A percentile compares a stretch with the other conserved stretches of the same genome.
Evolutionary conservation across 108 stramenopile genomes (phyloP).

Genomic region (Conticribra weissflogii): DNA sequence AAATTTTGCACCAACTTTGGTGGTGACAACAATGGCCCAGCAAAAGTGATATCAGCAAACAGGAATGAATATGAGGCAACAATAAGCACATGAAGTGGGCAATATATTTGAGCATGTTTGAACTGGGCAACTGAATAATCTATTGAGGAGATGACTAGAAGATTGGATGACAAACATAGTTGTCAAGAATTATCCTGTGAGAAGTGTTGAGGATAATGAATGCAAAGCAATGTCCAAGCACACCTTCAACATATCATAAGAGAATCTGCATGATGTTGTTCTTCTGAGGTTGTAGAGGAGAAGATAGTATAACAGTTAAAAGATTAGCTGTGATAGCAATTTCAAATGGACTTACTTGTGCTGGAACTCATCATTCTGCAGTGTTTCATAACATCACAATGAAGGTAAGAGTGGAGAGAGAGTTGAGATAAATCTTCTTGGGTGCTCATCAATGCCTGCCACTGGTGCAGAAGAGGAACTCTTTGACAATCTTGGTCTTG

Average conservation of each 20-base stretch:
- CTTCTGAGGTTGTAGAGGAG: conserved; percentile 5
- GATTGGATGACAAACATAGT: background rate
- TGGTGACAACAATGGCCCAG: no score
- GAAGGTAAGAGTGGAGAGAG: background rate
- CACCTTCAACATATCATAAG: background rate
- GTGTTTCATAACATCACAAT: background rate
- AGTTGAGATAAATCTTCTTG: background rate
- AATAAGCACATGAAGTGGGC: background rate
- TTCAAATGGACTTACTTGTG: background rate
- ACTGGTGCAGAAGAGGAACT: background rate
- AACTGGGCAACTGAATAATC: background rate
- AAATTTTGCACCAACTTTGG: background rate
- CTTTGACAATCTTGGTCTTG: background rate
- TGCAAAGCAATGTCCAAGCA: conserved; percentile 7
- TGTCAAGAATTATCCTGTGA: background rate
- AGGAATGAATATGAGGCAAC: background rate
- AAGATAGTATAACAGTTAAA: background rate
- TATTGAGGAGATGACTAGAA: background rate
- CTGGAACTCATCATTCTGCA: background rate
- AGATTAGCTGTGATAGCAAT: background rate
- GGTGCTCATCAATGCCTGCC: background rate
- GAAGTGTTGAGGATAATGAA: background rate
- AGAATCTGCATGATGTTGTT: background rate
- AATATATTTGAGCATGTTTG: background rate
- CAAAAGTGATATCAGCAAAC: background rate